These are phyloP conservation scores for Rugonectria rugulosa DNA, from an alignment of 2,329 filamentous ascomycete species.

Conservation along the genomic window DNA sequence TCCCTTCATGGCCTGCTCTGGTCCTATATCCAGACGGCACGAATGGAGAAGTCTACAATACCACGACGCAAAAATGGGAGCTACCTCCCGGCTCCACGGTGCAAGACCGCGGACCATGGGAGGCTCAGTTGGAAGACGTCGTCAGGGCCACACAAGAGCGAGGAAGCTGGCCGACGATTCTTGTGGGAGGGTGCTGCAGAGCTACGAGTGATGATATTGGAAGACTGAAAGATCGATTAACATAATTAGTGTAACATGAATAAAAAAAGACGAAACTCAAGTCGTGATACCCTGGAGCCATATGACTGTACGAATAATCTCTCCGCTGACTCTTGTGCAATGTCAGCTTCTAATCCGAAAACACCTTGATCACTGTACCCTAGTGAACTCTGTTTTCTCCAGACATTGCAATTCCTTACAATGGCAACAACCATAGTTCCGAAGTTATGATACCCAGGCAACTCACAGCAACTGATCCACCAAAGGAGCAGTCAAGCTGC, in stretches of 20 bases:
- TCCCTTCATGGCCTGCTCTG: constrained; percentile 57
- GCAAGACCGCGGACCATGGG: constrained; percentile 50
- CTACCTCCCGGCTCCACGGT: constrained; percentile 39
- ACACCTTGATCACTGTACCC: too few species aligned
- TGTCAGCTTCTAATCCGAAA: too few species aligned
- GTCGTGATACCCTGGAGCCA: neutral
- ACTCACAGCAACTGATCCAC: too few species aligned
- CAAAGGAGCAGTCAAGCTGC: too few species aligned
- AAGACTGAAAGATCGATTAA: constrained; percentile 34
- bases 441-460: too few species aligned
- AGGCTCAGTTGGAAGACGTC: constrained; percentile 51
- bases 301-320: too few species aligned
- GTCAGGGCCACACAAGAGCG: constrained; percentile 47
- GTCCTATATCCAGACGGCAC: constrained; percentile 75
- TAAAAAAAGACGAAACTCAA: neutral
- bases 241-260: too few species aligned
- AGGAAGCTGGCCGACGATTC: constrained; percentile 53
- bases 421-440: too few species aligned
- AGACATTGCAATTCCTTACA: too few species aligned
- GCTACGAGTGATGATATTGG: constrained; percentile 48
- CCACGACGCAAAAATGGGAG: constrained; percentile 67
- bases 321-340: too few species aligned
- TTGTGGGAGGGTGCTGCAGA: constrained; percentile 64
- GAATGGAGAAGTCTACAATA: constrained; percentile 73
- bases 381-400: too few species aligned